Base-by-base conservation (phyloP, 2,329 filamentous ascomycete genomes). In the Leptographium galeiforme region DNA sequence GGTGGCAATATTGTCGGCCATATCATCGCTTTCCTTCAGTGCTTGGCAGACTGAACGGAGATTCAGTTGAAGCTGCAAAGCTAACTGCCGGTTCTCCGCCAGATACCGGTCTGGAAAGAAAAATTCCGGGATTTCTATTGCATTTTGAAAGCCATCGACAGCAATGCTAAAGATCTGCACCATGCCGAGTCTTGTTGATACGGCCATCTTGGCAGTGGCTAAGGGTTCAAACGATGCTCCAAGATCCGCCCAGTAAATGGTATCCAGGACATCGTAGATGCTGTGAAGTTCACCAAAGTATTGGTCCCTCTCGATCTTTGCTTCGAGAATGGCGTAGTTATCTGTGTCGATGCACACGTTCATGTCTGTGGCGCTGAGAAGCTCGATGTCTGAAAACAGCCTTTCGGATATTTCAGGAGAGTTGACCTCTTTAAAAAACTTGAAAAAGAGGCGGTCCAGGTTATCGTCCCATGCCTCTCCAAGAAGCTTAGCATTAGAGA, bases 251-350 rank as follows among this genome's bases (percentile, higher is more conserved):
- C 65, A 66, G 39, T 67, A 63, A 16, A 68, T 59, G 39, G 62
- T 60, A 34, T 68, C 67, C 52, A 68, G 63, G 25, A 66, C 64
- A 53, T 66, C 64, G 57, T 68, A 68, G 40, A 68, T 60, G 41
- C 65, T 67, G 7, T 72, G 70, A 25, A 53, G 5, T 2, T 94
- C 81, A 59, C 91, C 78, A 67, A 94, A 93, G 5, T 89, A 87
- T 56, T 87, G 83, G 69, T 93, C 93, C 69, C 91, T 84, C 6
- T 84, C 79, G n/a, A 94, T 41, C 18, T 51, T 56, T 6, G 58
- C 54, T 10, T 61, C 59, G n/a, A 63, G 53, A 10, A 63, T 53
- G 1, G 52, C 61, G 30, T 60, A 62, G 14, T 34, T 38, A 16
- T 55, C 52, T 1, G 39, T 36, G 3, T 41, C 32, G 10, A 14